Conservation (phyloP, 805 yeast genomes). For the Nakazawaea sp. region DNA sequence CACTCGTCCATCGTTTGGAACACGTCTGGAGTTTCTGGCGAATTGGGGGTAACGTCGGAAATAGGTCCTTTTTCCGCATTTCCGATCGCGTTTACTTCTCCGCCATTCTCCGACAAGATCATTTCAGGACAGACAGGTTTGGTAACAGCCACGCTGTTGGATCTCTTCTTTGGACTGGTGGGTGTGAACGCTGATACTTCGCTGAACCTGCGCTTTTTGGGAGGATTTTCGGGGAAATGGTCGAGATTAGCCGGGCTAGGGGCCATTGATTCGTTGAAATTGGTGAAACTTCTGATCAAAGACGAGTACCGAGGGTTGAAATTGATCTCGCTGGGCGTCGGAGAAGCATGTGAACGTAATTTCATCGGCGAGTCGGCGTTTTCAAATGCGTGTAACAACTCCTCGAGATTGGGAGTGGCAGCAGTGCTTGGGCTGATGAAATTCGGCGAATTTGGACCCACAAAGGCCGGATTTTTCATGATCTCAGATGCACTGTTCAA, state of each 20-base stretch:
- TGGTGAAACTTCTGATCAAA: constrained; percentile 21
- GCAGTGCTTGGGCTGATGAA: too few relatives aligned
- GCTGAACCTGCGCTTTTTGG: constrained; percentile 8
- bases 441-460: too few relatives aligned
- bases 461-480: too few relatives aligned
- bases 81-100: background rate
- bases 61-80: background rate
- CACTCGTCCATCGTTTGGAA: background rate
- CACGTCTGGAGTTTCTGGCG: too few relatives aligned
- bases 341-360: background rate
- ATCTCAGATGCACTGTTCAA: background rate
- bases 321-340: background rate
- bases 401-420: constrained; percentile 6
- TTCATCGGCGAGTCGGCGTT: background rate
- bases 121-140: constrained; percentile 4
- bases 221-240: constrained; percentile 5
- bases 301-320: constrained; percentile 21
- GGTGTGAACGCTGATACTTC: constrained; percentile 3
- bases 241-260: constrained; percentile 21
- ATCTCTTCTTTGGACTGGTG: background rate
- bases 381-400: constrained; percentile 2
- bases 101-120: background rate
- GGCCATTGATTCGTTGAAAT: constrained; percentile 16
- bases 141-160: constrained; percentile 1
- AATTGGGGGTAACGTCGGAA: too few relatives aligned